Conservation (phyloP, 2,329 filamentous ascomycete genomes). For the Thelonectria blattea region DNA sequence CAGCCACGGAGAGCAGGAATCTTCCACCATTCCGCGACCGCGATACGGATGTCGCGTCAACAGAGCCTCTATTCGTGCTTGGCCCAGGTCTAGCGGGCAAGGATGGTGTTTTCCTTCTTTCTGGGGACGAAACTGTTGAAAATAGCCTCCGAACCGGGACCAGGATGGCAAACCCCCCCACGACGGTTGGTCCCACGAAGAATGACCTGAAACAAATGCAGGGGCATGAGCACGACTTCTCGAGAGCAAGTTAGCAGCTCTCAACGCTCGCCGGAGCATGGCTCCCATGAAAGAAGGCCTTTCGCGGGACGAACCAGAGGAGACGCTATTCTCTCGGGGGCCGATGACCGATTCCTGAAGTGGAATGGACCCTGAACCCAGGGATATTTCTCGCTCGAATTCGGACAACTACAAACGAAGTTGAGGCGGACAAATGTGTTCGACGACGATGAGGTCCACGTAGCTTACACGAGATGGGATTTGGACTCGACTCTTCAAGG, state of each 20-base stretch:
- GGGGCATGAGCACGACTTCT: constrained; percentile 30
- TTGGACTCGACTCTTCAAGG: neutral
- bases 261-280: constrained; percentile 11
- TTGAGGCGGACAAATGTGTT: neutral
- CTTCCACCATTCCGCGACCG: neutral
- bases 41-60: neutral
- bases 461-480: neutral
- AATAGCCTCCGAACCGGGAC: constrained; percentile 22
- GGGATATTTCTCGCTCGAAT: neutral
- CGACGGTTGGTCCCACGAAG: constrained; percentile 31
- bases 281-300: constrained; percentile 11
- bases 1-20: neutral
- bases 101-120: constrained; percentile 7
- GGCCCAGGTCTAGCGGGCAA: neutral
- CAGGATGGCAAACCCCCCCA: constrained; percentile 29
- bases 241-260: constrained; percentile 29
- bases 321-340: constrained; percentile 7
- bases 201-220: constrained; percentile 38
- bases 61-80: neutral
- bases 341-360: neutral
- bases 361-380: neutral
- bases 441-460: constrained; percentile 1
- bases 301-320: constrained; percentile 18
- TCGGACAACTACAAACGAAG: neutral
- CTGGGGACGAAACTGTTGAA: constrained; percentile 17